Base-by-base conservation (phyloP, 163 green algal species). In the Prototheca wickerhamii region DNA sequence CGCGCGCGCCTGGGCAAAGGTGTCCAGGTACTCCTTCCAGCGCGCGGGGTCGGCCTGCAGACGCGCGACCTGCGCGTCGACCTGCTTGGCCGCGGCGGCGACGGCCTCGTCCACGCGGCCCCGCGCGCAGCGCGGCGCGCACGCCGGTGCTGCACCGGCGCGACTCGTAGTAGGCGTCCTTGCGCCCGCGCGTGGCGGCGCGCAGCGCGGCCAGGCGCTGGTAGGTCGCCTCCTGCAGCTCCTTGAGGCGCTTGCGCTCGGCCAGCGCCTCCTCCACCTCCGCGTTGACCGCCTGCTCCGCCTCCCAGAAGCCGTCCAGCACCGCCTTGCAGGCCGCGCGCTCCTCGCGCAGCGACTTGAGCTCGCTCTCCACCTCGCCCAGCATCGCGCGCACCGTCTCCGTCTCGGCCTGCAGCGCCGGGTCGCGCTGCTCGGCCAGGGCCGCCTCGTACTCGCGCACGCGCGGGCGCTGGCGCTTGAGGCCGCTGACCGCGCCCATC, bases 191-290 rank as follows among this genome's bases (percentile, higher is more conserved):
- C 23, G 34, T 20, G 8, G 53, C 53, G 29, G 10, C 23, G 10
- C 53, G 53, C 53, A n/a, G 23, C 29, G 18, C 15, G 23, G 43
- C 33, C 63, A 82, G 12, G 1, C 59, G 53, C 26, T 60, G 34
- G 54, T 74, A 76, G 1, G 54, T 58, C 17, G 57, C 59, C 31
- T 82, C 75, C 42, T 75, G 68, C 68, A 69, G 23, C 51, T 59
- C 63, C 23, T 71, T 71, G 50, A 70, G 56, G 21, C 63, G 58
- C 15, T 40, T 31, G 12, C 74, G 60, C 65, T 79, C 70, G 12
- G 54, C 52, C 21, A 79, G 61, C 26, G 71, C 49, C 23, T 51
- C 61, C 34, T 71, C 55, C 55, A 78, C 67, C 50, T 78, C 60
- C 3, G 25, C 25, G 42, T 71, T 61, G 6, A 73, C n/a, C 12